Conservation (phyloP, 805 yeast genomes). For the Starmera amethionina region DNA sequence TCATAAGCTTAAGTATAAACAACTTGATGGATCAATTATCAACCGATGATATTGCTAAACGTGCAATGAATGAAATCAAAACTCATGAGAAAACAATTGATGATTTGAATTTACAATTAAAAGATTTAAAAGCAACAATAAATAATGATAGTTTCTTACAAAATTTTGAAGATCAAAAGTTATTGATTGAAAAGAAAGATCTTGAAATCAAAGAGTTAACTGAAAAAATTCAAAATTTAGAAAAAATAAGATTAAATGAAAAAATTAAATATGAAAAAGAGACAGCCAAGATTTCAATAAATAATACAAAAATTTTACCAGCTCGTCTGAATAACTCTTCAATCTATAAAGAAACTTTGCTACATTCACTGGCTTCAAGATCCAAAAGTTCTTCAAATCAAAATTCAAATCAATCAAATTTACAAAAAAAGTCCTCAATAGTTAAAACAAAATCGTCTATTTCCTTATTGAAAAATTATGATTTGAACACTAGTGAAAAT, state of each 20-base stretch:
- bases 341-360: slow-evolving; percentile 19
- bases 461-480: not conserved
- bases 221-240: slow-evolving; percentile 50
- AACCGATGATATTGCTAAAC: slow-evolving; percentile 68
- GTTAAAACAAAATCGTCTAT: too few relatives aligned
- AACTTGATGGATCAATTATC: slow-evolving; percentile 50
- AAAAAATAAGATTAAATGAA: slow-evolving; percentile 41
- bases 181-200: slow-evolving; percentile 57
- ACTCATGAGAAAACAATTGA: slow-evolving; percentile 30
- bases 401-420: too few relatives aligned
- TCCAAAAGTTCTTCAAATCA: not conserved
- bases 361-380: not conserved
- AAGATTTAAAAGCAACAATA: slow-evolving; percentile 6
- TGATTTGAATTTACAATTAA: slow-evolving; percentile 23
- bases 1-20: slow-evolving; percentile 59
- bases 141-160: slow-evolving; percentile 23
- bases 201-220: slow-evolving; percentile 42
- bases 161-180: slow-evolving; percentile 42
- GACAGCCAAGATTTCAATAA: slow-evolving; percentile 1
- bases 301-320: not conserved
- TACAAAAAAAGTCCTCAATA: too few relatives aligned
- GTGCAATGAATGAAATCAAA: slow-evolving; percentile 45
- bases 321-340: slow-evolving; percentile 28
- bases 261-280: slow-evolving; percentile 34
- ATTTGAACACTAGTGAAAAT: not conserved